phyloP scores from a whole-genome alignment of 257 asterid genomes.

The Gardenia jasminoides region DNA sequence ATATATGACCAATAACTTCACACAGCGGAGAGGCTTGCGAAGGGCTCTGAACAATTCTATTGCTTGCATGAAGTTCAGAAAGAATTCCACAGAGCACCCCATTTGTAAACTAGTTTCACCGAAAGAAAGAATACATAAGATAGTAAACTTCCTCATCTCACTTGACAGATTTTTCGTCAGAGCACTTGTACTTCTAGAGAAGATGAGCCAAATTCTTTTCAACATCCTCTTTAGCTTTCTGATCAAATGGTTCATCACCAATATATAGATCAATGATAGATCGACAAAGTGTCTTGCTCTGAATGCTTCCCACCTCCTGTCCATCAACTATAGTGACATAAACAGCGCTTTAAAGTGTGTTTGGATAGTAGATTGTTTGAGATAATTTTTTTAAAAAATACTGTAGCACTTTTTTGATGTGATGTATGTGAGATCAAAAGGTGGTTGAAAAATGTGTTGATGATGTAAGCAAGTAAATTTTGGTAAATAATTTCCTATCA shows the following conservation, averaged over 20 bases:
- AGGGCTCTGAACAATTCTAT: background rate
- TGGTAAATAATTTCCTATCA: no score
- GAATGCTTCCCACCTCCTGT: slow-evolving; percentile 75
- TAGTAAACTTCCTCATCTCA: background rate
- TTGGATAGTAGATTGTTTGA: no score
- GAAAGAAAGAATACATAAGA: background rate
- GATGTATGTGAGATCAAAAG: no score
- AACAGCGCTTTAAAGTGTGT: background rate
- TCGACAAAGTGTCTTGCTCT: slow-evolving; percentile 74
- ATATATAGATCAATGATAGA: slow-evolving; percentile 80
- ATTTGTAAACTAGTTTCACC: background rate
- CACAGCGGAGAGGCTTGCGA: no score
- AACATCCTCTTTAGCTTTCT: slow-evolving; percentile 76
- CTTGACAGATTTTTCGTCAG: background rate
- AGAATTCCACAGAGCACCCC: background rate
- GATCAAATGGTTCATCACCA: slow-evolving; percentile 84
- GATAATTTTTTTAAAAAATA: no score
- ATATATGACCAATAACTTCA: background rate
- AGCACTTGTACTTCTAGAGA: slow-evolving; percentile 37
- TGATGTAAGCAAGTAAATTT: no score
- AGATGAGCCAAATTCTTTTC: slow-evolving; percentile 63
- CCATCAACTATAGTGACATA: slow-evolving; percentile 66
- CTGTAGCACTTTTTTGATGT: no score
- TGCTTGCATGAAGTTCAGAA: background rate
- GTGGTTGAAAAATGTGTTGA: no score